These are phyloP conservation scores for Ogataea trehaloabstinens DNA, from an alignment of 805 yeast species.

Conservation along the genomic window DNA sequence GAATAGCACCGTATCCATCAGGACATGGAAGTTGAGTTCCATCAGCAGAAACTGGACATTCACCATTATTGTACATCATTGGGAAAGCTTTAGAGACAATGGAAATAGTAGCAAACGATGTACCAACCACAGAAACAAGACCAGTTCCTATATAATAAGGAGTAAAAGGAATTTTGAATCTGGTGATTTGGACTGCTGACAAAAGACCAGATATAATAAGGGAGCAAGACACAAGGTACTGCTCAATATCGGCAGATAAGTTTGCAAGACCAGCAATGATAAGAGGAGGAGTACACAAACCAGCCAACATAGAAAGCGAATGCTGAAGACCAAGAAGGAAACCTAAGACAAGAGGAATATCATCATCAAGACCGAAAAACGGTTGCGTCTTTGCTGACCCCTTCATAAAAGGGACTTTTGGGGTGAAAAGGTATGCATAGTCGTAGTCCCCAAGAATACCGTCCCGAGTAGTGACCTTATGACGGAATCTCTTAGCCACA, in stretches of 20 bases:
- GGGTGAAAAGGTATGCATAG: slow-evolving; percentile 75
- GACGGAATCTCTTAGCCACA: slow-evolving; percentile 9
- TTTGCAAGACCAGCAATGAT: slow-evolving; percentile 65
- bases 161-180: slow-evolving; percentile 73
- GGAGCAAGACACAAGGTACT: slow-evolving; percentile 69
- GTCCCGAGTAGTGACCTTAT: slow-evolving; percentile 58
- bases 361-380: slow-evolving; percentile 76
- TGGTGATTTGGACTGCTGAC: slow-evolving; percentile 73
- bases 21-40: slow-evolving; percentile 79
- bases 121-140: slow-evolving; percentile 83
- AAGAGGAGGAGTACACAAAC: slow-evolving; percentile 81
- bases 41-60: slow-evolving; percentile 59
- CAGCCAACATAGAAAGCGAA: slow-evolving; percentile 87
- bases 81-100: slow-evolving; percentile 76
- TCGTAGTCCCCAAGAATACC: slow-evolving; percentile 89
- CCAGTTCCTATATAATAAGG: slow-evolving; percentile 86
- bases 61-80: slow-evolving; percentile 72
- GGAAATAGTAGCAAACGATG: slow-evolving; percentile 84
- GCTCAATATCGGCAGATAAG: slow-evolving; percentile 45
- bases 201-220: slow-evolving; percentile 70
- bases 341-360: slow-evolving; percentile 80
- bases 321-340: slow-evolving; percentile 83
- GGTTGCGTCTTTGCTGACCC: slow-evolving; percentile 59
- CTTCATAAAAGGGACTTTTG: slow-evolving; percentile 66
- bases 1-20: slow-evolving; percentile 83